Evolutionary conservation across 1,284 basidiomycete genomes (phyloP), one percentile per base, ranked within the genome.

Genomic region (Coriolopsis trogii): DNA sequence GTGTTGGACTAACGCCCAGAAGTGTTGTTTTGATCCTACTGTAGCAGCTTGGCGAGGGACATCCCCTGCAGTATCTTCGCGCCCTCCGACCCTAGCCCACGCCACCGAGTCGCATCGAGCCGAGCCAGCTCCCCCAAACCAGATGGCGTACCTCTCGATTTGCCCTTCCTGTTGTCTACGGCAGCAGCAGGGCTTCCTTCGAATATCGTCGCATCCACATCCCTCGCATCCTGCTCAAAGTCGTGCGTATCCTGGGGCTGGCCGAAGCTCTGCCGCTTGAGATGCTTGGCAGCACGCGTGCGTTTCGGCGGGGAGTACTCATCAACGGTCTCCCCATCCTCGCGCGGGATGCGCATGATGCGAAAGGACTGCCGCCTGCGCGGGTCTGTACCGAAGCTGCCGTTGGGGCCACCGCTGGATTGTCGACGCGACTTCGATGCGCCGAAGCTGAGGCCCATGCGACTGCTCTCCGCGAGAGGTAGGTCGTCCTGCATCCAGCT

Each of bases 221-320:
- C 21, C 28, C 41, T 36, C 16, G 41, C 39, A 2, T 43, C 42
- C n/a, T n/a, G n/a, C n/a, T n/a, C n/a, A n/a, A n/a, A n/a, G n/a
- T n/a, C n/a, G n/a, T 29, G 25, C 43, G 43, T 25, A 21, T 39
- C 15, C n/a, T n/a, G 34, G 2, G 34, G 18, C 21, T 42, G 40
- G 28, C 46, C 46, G 16, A 51, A 36, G 13, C 49, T 52, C 40
- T 50, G 48, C 2, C 45, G 44, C 34, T 41, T 46, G 24, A 53
- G 24, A n/a, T 51, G 49, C 44, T 48, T 53, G 25, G 48, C 55
- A 4, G 62, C 62, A 5, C 60, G 53, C 16, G 62, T 57, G 16
- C 46, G 50, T 47, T 55, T 60, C n/a, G 60, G 62, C 13, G 62
- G 62, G 3, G 58, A 61, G 45, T 60, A 63, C 33, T 43, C 46